Evolutionary conservation across 2,329 filamentous ascomycete genomes (phyloP).

Genomic region (Clonostachys solani): DNA sequence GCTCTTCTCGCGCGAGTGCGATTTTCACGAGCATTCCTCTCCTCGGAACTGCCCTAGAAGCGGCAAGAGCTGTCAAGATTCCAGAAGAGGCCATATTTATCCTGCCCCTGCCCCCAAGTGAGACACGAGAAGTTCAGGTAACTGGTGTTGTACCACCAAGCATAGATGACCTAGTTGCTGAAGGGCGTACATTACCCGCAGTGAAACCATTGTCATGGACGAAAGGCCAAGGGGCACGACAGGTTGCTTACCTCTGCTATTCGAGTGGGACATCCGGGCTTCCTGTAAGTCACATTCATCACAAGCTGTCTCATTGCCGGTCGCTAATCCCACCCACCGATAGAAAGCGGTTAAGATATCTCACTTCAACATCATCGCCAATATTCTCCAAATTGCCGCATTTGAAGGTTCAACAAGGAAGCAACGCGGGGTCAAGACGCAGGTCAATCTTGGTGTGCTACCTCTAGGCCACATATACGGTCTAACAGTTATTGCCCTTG

Average conservation of each 20-base stretch:
- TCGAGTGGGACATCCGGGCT: constrained; percentile 77
- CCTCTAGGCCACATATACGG: constrained; percentile 82
- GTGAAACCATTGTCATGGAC: constrained; percentile 55
- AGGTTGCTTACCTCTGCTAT: constrained; percentile 75
- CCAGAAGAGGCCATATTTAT: constrained; percentile 63
- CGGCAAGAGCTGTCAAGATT: constrained; percentile 59
- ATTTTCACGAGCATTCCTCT: constrained; percentile 70
- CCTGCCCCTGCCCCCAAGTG: constrained; percentile 62
- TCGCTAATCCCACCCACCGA: too few relatives aligned
- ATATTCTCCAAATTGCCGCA: constrained; percentile 58
- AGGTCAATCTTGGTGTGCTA: constrained; percentile 60
- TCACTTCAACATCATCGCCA: constrained; percentile 74
- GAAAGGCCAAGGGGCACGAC: constrained; percentile 61
- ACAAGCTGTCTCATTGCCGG: too few relatives aligned
- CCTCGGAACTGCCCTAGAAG: constrained; percentile 58
- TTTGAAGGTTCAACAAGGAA: constrained; percentile 33
- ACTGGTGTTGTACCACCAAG: constrained; percentile 61
- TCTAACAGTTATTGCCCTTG: constrained; percentile 66
- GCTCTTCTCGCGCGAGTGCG: constrained; percentile 62
- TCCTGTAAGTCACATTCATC: constrained; percentile 45
- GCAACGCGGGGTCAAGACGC: constrained; percentile 34
- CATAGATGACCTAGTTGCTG: constrained; percentile 59
- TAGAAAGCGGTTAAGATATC: constrained; percentile 84
- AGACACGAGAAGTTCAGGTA: too few relatives aligned
- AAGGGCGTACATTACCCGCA: constrained; percentile 51